phyloP scores from a whole-genome alignment of 2,329 filamentous ascomycete species.

The Paecilomyces formosus region DNA sequence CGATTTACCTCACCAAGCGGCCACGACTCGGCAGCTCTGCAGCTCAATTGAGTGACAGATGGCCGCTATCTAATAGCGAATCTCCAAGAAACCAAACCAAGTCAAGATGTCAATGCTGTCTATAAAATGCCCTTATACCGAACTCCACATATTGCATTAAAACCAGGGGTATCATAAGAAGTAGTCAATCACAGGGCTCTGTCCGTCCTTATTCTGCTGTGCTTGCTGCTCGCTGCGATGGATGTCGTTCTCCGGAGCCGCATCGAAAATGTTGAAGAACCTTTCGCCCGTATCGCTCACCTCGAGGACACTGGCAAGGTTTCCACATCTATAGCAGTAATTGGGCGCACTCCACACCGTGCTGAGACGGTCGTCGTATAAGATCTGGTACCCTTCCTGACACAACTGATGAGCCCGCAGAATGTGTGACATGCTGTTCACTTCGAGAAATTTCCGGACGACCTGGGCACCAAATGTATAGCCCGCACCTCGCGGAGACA shows the following conservation, averaged over 20 bases:
- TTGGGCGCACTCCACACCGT: constrained; percentile 98
- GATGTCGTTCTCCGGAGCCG: constrained; percentile 83
- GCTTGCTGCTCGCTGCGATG: constrained; percentile 75
- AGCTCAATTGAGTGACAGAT: background rate
- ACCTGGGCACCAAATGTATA: constrained; percentile 98
- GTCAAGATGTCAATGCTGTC: constrained; percentile 11
- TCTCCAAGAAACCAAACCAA: background rate
- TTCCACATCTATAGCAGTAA: constrained; percentile 92
- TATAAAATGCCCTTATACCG: constrained; percentile 21
- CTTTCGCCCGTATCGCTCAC: constrained; percentile 88
- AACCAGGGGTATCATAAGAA: constrained; percentile 53
- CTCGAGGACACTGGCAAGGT: constrained; percentile 93
- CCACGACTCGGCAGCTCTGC: background rate
- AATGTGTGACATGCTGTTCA: constrained; percentile 97
- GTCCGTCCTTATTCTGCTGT: constrained; percentile 60
- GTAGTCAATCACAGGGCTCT: constrained; percentile 62
- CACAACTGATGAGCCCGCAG: constrained; percentile 96
- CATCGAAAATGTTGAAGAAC: constrained; percentile 97
- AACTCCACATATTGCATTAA: constrained; percentile 15
- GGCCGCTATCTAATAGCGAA: background rate
- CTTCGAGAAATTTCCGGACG: constrained; percentile 94
- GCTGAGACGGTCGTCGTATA: constrained; percentile 89
- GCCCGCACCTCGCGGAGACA: constrained; percentile 86
- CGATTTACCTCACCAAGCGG: background rate
- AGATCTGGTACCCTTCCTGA: constrained; percentile 93